Conservation (phyloP, 192 early-diverging fungal genomes). For the Geranomyces variabilis region DNA sequence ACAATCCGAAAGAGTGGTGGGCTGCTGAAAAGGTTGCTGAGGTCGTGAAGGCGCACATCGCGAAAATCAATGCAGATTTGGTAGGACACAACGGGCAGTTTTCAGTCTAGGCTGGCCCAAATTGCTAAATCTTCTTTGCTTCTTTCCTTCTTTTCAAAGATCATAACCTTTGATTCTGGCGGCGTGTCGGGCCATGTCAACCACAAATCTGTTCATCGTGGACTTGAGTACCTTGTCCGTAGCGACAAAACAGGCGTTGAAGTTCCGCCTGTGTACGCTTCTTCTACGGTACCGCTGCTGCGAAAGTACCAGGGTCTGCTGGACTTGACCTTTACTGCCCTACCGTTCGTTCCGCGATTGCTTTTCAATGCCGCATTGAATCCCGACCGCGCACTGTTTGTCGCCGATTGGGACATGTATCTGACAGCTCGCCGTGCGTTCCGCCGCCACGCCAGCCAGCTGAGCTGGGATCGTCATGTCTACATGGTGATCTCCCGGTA, state of each 20-base stretch:
- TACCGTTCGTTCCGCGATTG: conserved; percentile 5
- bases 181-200: conserved; percentile 91
- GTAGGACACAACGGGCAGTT: conserved; percentile 4
- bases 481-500: conserved; percentile 87
- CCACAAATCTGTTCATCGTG: conserved; percentile 80
- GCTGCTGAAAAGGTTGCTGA: conserved; percentile 35
- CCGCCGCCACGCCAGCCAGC: conserved; percentile 71
- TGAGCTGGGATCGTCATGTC: conserved; percentile 90
- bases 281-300: conserved; percentile 39
- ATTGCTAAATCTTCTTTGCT: not conserved
- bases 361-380: conserved; percentile 16
- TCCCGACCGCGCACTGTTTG: conserved; percentile 4
- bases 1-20: conserved; percentile 54
- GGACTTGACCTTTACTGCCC: conserved; percentile 33
- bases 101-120: not conserved
- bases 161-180: conserved; percentile 87
- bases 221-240: conserved; percentile 47
- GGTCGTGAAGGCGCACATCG: conserved; percentile 32
- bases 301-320: conserved; percentile 60
- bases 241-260: conserved; percentile 13
- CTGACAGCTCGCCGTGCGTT: conserved; percentile 25
- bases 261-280: conserved; percentile 53
- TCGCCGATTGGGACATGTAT: conserved; percentile 33
- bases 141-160: conserved; percentile 42
- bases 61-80: conserved; percentile 24